Conservation (phyloP, 1,139 yeast genomes). For the Debaryomycetaceae sp. region DNA sequence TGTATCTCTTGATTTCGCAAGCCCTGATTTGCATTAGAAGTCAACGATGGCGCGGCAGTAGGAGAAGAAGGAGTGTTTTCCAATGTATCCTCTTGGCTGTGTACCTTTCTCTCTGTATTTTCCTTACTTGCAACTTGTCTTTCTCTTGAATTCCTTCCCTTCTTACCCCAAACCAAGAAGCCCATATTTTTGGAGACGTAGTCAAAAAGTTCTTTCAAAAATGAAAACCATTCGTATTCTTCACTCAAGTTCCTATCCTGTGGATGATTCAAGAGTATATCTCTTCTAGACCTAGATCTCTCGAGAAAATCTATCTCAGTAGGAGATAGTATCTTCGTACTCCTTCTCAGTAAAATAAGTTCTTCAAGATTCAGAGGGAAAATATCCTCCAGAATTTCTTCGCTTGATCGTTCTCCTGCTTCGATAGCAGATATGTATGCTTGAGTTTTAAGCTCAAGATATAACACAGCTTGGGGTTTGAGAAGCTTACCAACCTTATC, state of each 20-base stretch:
- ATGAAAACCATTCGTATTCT: conserved; percentile 32
- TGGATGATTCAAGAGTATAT: conserved; percentile 49
- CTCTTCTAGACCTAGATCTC: conserved; percentile 67
- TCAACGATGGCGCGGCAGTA: conserved; percentile 1
- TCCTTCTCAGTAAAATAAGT: conserved; percentile 22
- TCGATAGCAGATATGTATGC: conserved; percentile 88
- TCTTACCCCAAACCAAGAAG: conserved; percentile 66
- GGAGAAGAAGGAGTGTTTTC: conserved; percentile 3
- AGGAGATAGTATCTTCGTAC: conserved; percentile 46
- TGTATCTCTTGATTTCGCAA: conserved; percentile 15
- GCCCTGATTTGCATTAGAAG: conserved; percentile 3
- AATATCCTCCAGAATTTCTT: conserved; percentile 70
- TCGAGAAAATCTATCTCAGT: conserved; percentile 68
- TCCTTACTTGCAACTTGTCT: neutral
- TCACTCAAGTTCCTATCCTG: conserved; percentile 38
- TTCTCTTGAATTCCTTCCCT: conserved; percentile 32
- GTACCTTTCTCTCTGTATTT: conserved; percentile 10
- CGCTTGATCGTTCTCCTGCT: conserved; percentile 63
- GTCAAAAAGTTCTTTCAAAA: conserved; percentile 64
- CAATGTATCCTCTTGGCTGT: conserved; percentile 27
- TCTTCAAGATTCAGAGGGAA: conserved; percentile 67
- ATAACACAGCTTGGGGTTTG: conserved; percentile 77
- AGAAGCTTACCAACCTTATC: conserved; percentile 55
- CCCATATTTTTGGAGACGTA: conserved; percentile 76
- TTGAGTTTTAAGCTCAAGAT: conserved; percentile 86